Conservation (phyloP, 1,139 yeast species). For the Candida sojae region DNA sequence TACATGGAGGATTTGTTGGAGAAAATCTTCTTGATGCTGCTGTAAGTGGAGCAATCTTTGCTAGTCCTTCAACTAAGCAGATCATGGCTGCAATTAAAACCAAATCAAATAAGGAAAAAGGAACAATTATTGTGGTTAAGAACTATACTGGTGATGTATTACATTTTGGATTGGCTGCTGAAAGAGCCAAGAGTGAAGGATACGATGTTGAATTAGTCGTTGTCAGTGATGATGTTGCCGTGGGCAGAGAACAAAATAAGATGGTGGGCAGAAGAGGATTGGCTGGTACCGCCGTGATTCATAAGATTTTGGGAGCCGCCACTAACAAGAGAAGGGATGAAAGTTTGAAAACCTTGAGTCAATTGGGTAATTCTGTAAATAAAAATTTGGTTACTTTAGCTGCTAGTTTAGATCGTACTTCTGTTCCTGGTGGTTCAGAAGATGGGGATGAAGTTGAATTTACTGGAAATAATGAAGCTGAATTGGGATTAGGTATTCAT, state of each 20-base stretch:
- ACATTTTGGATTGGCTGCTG: slow-evolving; percentile 90
- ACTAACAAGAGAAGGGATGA: slow-evolving; percentile 35
- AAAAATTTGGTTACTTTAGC: slow-evolving; percentile 80
- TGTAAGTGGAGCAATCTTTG: slow-evolving; percentile 85
- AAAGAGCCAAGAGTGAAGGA: slow-evolving; percentile 80
- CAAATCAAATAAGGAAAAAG: slow-evolving; percentile 54
- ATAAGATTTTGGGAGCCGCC: slow-evolving; percentile 79
- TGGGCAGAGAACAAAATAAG: slow-evolving; percentile 82
- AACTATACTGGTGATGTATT: slow-evolving; percentile 93
- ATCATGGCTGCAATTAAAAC: slow-evolving; percentile 72
- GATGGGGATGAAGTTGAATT: slow-evolving; percentile 41
- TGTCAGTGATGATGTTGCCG: slow-evolving; percentile 92
- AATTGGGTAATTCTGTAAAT: slow-evolving; percentile 62
- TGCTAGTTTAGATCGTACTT: slow-evolving; percentile 85
- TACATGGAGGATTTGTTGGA: slow-evolving; percentile 91
- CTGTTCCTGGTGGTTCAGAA: slow-evolving; percentile 75
- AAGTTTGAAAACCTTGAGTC: slow-evolving; percentile 54
- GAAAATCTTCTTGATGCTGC: slow-evolving; percentile 81
- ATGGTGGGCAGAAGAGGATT: slow-evolving; percentile 92
- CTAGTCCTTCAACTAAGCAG: slow-evolving; percentile 90
- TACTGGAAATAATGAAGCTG: slow-evolving; percentile 60
- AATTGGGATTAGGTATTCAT: slow-evolving; percentile 94
- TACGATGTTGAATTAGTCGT: slow-evolving; percentile 66
- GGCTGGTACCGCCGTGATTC: slow-evolving; percentile 87
- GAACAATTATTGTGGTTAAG: slow-evolving; percentile 76